phyloP scores from a whole-genome alignment of 1,139 yeast genomes.

The Entelexis paramagnoliae region DNA sequence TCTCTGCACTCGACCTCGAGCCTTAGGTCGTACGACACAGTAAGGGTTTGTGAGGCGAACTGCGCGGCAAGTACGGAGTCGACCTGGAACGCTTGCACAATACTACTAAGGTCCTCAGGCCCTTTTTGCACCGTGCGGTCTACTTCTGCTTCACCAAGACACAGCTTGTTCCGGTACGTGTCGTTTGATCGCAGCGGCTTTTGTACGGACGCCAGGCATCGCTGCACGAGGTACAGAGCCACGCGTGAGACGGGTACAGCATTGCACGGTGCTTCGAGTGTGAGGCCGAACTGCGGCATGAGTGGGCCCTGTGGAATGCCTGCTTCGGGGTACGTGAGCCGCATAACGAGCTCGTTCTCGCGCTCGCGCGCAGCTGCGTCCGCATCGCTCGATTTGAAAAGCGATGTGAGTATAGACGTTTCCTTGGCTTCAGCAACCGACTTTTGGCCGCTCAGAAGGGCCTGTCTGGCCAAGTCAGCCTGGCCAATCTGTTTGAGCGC shows the following conservation, averaged over 20 bases:
- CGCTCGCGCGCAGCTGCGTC: not conserved
- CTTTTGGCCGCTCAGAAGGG: constrained; percentile 4
- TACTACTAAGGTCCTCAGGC: not conserved
- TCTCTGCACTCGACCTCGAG: not conserved
- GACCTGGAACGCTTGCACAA: not conserved
- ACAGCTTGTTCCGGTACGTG: not conserved
- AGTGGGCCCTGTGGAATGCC: constrained; percentile 8
- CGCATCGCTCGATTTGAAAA: no score
- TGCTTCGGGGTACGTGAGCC: not conserved
- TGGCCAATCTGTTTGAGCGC: not conserved
- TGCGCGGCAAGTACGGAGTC: not conserved
- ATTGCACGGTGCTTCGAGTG: not conserved
- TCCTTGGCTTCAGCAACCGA: not conserved
- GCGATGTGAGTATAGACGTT: not conserved
- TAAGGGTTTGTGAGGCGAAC: not conserved
- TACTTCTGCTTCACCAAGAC: not conserved
- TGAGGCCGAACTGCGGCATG: not conserved
- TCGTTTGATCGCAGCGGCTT: not conserved
- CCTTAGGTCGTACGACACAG: not conserved
- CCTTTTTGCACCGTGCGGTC: not conserved
- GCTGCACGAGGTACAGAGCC: not conserved
- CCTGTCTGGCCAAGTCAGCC: not conserved
- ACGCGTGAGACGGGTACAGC: not conserved
- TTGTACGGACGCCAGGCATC: not conserved
- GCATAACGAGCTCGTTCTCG: not conserved